phyloP scores from a whole-genome alignment of 2,329 filamentous ascomycete species.

The Colletotrichum costaricense region DNA sequence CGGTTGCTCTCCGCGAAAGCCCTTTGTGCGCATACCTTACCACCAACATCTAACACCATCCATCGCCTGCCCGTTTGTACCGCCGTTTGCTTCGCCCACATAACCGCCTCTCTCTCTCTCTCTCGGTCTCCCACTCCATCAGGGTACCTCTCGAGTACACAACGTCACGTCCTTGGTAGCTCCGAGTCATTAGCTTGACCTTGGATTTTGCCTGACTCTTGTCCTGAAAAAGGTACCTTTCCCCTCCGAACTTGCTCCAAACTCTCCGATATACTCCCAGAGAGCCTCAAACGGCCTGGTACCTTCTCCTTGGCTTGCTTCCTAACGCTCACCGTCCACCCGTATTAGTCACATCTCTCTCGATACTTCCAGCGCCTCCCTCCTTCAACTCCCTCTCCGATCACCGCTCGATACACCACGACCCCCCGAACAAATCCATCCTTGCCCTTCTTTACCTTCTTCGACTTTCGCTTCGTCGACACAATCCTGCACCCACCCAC shows the following conservation, averaged over 20 bases:
- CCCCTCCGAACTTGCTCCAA: slow-evolving; percentile 1
- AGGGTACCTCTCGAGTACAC: slow-evolving; percentile 15
- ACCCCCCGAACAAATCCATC: slow-evolving; percentile 3
- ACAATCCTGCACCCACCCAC: slow-evolving; percentile 27
- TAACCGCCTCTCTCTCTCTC: not conserved
- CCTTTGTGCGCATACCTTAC: not conserved
- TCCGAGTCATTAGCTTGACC: slow-evolving; percentile 40
- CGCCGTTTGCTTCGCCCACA: slow-evolving; percentile 22
- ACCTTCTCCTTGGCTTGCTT: slow-evolving; percentile 17
- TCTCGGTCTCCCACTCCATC: not conserved
- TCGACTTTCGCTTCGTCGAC: slow-evolving; percentile 20
- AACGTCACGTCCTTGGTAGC: slow-evolving; percentile 25
- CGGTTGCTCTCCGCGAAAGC: not conserved
- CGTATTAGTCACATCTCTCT: slow-evolving; percentile 34
- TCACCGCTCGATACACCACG: slow-evolving; percentile 2
- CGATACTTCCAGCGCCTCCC: slow-evolving; percentile 10
- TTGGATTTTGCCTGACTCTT: slow-evolving; percentile 35
- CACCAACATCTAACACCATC: not conserved
- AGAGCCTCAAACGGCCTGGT: slow-evolving; percentile 31
- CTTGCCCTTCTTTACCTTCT: not conserved
- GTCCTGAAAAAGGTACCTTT: slow-evolving; percentile 27
- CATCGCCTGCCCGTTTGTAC: slow-evolving; percentile 5
- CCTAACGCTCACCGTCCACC: slow-evolving; percentile 28
- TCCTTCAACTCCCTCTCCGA: slow-evolving; percentile 1
- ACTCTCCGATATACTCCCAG: slow-evolving; percentile 11